A percentile compares a stretch with the other conserved stretches of the same genome.
These are phyloP conservation scores for Botrytis elliptica DNA, from an alignment of 2,329 filamentous ascomycete genomes.

Conservation along the genomic window DNA sequence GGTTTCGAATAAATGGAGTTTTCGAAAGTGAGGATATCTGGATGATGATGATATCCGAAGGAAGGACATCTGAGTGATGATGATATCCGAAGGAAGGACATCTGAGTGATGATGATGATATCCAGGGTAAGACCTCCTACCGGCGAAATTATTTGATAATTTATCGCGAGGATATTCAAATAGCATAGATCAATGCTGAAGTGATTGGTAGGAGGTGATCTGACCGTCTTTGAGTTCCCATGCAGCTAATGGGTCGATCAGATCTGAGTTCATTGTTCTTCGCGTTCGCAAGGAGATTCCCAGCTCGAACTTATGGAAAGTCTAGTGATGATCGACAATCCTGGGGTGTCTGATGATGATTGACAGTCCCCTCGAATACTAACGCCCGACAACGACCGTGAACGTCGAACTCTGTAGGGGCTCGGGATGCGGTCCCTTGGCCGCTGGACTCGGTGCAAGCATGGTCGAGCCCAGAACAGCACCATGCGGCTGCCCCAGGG, in stretches of 20 bases:
- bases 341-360: too few species aligned
- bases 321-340: neutral
- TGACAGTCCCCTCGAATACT: constrained; percentile 1
- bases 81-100: neutral
- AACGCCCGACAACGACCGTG: neutral
- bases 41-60: neutral
- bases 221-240: constrained; percentile 1
- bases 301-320: constrained; percentile 1
- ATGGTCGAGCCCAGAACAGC: neutral
- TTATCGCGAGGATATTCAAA: neutral
- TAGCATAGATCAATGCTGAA: neutral
- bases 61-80: neutral
- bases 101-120: neutral
- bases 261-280: constrained; percentile 1
- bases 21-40: neutral
- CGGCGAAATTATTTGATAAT: neutral
- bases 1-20: neutral
- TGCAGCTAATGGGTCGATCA: constrained; percentile 3
- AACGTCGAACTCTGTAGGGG: constrained; percentile 4
- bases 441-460: neutral
- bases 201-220: neutral
- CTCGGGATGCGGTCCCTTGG: neutral
- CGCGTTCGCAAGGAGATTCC: neutral
- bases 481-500: neutral
- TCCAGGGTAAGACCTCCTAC: neutral